These are phyloP conservation scores for Cucumis melo DNA, from an alignment of 306 rosid genomes.

Conservation along the genomic window DNA sequence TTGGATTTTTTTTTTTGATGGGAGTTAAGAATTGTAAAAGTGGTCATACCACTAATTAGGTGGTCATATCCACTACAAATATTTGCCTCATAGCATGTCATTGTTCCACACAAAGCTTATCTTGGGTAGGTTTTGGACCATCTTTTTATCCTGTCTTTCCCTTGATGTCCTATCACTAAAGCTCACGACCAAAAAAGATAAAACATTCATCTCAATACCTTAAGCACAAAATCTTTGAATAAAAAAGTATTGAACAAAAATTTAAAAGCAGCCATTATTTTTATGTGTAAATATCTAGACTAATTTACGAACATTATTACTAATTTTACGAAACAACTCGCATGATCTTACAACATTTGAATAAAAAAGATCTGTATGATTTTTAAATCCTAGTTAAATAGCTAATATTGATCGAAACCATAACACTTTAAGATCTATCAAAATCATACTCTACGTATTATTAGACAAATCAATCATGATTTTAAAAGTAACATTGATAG, in stretches of 20 bases:
- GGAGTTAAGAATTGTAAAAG: neutral
- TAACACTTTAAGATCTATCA: no score
- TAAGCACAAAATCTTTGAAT: neutral
- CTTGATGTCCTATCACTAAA: neutral
- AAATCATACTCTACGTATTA: no score
- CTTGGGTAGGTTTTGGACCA: constrained; percentile 2
- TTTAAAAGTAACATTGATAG: neutral
- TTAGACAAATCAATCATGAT: no score
- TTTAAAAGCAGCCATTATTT: neutral
- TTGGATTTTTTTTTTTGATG: neutral
- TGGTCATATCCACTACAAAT: constrained; percentile 1
- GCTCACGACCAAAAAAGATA: neutral
- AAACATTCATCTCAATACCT: neutral
- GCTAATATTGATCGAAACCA: no score
- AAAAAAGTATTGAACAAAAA: neutral
- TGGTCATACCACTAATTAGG: neutral
- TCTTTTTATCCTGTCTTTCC: neutral
- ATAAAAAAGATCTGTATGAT: no score
- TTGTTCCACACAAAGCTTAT: neutral
- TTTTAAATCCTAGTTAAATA: no score
- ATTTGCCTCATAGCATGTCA: neutral
- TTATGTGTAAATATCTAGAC: no score
- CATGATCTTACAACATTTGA: no score
- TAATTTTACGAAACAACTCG: no score
- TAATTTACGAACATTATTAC: no score